Base-by-base conservation (phyloP, 805 yeast species). In the Starmerella roubikii region DNA sequence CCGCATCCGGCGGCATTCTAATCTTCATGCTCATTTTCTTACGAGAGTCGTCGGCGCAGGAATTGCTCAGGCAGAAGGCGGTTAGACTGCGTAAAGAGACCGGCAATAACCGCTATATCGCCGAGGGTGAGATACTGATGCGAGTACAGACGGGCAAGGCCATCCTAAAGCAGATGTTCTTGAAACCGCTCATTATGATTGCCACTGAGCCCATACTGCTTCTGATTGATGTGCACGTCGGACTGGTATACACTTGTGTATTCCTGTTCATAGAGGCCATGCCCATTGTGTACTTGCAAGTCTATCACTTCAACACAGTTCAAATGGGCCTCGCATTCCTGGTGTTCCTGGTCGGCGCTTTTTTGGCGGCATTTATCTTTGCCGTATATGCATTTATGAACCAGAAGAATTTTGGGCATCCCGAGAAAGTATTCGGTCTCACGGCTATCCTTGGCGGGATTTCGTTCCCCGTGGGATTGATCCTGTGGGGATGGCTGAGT, bases 181-280 rank as follows among this genome's bases (percentile, higher is more conserved):
- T 34, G 24, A 44, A 55, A n/a, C 78, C 80, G 3, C 37, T 59
- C 18, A 65, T 65, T 38, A 60, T 75, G 39, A 62, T 68, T 13
- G 24, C 66, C 19, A 46, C 54, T 35, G 81, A 75, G 53, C 81
- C 80, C 0, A 71, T 70, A 20, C 67, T 74, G 15, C 41, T 74
- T 16, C 59, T 72, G 23, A 65, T 73, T 42, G 66, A 74, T 50
- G 17, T 67, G 21, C 73, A 72, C 52, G 58, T 69, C 45, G 71
- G 75, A 0, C 48, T 74, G 36, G 59, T 66, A 7, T 75, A 74
- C 53, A 69, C 76, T 22, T 54, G 67, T 23, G 47, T 71, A 44
- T 76, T 72, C 52, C 53, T 72, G 18, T 74, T 71, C 62, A 71
- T 74, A 48, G 80, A 76, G 54, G 74, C 72, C 4, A 72, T 71